These are phyloP conservation scores for Stemphylium vesicarium DNA, from an alignment of 2,329 filamentous ascomycete species.

Conservation along the genomic window DNA sequence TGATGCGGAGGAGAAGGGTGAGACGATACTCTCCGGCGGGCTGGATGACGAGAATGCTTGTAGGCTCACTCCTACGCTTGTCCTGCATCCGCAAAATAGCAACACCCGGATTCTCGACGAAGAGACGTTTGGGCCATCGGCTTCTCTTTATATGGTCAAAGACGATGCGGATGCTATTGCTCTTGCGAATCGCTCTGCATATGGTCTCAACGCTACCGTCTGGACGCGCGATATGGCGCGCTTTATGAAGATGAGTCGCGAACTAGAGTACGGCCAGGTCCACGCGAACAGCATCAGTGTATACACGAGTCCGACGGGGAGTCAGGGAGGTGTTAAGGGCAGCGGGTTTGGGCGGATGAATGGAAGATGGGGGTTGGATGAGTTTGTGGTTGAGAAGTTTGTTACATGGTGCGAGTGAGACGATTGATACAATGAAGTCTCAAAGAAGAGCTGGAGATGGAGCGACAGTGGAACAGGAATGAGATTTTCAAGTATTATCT, in stretches of 20 bases:
- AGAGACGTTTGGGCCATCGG: constrained; percentile 78
- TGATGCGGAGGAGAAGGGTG: constrained; percentile 57
- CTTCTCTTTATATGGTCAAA: constrained; percentile 69
- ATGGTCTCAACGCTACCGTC: constrained; percentile 73
- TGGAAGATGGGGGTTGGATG: constrained; percentile 50
- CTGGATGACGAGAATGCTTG: constrained; percentile 29
- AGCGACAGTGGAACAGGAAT: too few relatives aligned
- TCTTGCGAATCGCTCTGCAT: constrained; percentile 83
- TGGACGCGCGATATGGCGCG: constrained; percentile 68
- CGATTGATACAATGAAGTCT: too few relatives aligned
- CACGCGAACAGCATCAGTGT: constrained; percentile 57
- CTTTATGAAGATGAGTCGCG: constrained; percentile 47
- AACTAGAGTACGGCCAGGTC: constrained; percentile 55
- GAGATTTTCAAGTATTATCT: too few relatives aligned
- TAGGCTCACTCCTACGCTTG: constrained; percentile 52
- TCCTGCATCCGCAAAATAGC: constrained; percentile 56
- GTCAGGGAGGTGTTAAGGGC: constrained; percentile 55
- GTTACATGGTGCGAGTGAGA: constrained; percentile 40
- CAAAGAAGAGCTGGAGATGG: too few relatives aligned
- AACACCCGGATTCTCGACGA: constrained; percentile 73
- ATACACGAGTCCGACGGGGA: constrained; percentile 52
- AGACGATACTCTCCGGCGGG: constrained; percentile 58
- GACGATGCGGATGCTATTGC: constrained; percentile 71
- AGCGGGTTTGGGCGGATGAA: constrained; percentile 56
- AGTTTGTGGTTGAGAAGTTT: constrained; percentile 50